Percentiles rank a stretch among this genome's conserved stretches.
These are phyloP conservation scores for Sporothrix curviconia DNA, from an alignment of 2,329 filamentous ascomycete genomes.

Conservation along the genomic window DNA sequence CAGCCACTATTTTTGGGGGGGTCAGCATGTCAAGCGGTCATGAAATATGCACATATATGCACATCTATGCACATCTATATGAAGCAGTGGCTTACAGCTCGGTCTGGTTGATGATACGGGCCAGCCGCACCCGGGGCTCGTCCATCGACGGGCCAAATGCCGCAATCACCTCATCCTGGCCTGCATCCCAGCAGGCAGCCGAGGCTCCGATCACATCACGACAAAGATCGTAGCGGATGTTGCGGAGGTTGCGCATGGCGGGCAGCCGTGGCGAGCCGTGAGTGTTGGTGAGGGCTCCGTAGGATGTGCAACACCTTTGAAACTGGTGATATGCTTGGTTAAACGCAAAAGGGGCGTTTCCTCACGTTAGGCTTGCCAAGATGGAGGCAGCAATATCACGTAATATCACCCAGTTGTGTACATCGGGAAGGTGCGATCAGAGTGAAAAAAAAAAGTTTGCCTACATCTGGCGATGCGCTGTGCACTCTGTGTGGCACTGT, in stretches of 20 bases:
- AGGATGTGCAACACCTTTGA: neutral
- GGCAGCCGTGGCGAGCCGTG: neutral
- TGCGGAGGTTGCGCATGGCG: conserved; percentile 80
- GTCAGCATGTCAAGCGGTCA: neutral
- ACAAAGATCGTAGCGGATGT: conserved; percentile 63
- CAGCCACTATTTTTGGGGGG: conserved; percentile 20
- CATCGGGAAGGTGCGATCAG: neutral
- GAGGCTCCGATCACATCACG: conserved; percentile 57
- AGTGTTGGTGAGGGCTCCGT: neutral
- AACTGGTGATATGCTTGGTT: neutral
- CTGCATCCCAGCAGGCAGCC: conserved; percentile 78
- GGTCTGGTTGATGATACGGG: conserved; percentile 38
- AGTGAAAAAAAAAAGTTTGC: conserved; percentile 16
- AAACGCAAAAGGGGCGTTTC: neutral
- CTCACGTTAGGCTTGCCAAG: neutral
- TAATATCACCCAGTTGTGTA: neutral
- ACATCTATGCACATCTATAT: neutral
- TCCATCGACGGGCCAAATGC: conserved; percentile 72
- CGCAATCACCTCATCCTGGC: conserved; percentile 70
- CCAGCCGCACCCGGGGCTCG: conserved; percentile 66
- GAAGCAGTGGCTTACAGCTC: neutral
- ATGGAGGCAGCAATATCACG: neutral
- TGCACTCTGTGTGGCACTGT: conserved; percentile 10
- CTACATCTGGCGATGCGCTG: conserved; percentile 10
- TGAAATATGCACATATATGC: too few relatives aligned